A percentile compares a stretch with the other conserved stretches of the same genome.
Conservation (phyloP, 257 asterid genomes). For the Mitragyna speciosa region DNA sequence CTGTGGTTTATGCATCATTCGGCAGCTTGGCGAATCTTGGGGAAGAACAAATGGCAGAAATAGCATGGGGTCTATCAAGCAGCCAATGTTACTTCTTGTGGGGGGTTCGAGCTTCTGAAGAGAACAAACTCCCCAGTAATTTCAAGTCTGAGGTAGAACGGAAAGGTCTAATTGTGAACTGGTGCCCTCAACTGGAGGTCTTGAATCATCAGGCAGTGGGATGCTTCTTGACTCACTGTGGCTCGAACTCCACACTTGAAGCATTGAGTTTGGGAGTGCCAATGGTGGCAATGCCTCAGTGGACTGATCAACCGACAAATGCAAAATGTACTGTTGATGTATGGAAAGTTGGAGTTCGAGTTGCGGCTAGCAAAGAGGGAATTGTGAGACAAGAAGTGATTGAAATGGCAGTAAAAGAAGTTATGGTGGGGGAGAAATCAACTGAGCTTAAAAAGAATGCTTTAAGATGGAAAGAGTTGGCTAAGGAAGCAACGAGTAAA, state of each 20-base stretch:
- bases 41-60: constrained; percentile 41
- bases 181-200: constrained; percentile 50
- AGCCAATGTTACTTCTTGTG: constrained; percentile 21
- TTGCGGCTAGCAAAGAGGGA: not conserved
- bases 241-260: constrained; percentile 44
- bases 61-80: constrained; percentile 6
- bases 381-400: not conserved
- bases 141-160: constrained; percentile 13
- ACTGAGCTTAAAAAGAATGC: constrained; percentile 3
- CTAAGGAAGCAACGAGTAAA: not conserved
- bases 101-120: constrained; percentile 43
- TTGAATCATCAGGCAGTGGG: constrained; percentile 36
- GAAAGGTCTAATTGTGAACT: constrained; percentile 35
- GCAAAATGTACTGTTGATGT: constrained; percentile 36
- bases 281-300: constrained; percentile 30
- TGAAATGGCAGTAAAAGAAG: not conserved
- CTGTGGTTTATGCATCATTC: not conserved
- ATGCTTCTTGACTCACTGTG: constrained; percentile 46
- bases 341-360: constrained; percentile 33
- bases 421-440: not conserved
- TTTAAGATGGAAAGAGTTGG: not conserved
- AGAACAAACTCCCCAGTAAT: constrained; percentile 30
- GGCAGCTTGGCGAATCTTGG: not conserved
- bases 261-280: constrained; percentile 39
- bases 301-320: constrained; percentile 36